Base-by-base conservation (phyloP, 805 yeast genomes). In the Lachancea quebecensis region DNA sequence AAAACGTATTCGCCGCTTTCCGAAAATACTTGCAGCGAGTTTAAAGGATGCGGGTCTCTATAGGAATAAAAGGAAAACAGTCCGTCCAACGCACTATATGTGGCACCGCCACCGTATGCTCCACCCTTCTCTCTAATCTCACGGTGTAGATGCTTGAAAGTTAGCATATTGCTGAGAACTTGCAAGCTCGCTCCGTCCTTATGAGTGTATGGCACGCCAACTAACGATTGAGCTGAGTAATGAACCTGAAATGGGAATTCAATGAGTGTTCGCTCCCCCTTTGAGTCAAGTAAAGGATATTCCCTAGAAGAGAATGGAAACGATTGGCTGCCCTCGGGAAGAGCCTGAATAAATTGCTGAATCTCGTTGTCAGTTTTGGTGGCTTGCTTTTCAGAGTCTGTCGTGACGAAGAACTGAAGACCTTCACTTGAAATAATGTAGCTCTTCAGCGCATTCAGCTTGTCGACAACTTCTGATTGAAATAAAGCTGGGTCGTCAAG, bases 81-180 rank as follows among this genome's bases (percentile, higher is more conserved):
- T 0, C 97, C 98, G 41, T 85, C 87, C 17, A 86, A 60, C 0
- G 91, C 88, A 60, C 82, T 85, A 62, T 82, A 93, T 7, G 77
- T 68, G 4, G 95, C 85, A 3, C 99, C 99, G 5, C 96, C 98
- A 7, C 99, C 99, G 60, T 93, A 93, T 0, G 99, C 99, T 48
- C 99, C 99, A 46, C 96, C 96, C 57, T 91, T 80, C 60, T 93
- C 99, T 53, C 99, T 77, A 33, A 93, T 80, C 51, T 89, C 95
- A 10, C 87, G 77, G 64, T 93, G 99, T 40, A 93, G 69, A 53
- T 85, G 78, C 58, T 85, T 86, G 66, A 83, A 90, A 0, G 95
- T 82, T 53, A 89, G 64, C 47, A 93, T 62, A 54, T 84, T 90
- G 1, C 96, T 75, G 39, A 93, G 70, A 0, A 93, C 78, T 64